Evolutionary conservation across 1,284 basidiomycete genomes (phyloP).

Genomic region (Ceratobasidium sp.): DNA sequence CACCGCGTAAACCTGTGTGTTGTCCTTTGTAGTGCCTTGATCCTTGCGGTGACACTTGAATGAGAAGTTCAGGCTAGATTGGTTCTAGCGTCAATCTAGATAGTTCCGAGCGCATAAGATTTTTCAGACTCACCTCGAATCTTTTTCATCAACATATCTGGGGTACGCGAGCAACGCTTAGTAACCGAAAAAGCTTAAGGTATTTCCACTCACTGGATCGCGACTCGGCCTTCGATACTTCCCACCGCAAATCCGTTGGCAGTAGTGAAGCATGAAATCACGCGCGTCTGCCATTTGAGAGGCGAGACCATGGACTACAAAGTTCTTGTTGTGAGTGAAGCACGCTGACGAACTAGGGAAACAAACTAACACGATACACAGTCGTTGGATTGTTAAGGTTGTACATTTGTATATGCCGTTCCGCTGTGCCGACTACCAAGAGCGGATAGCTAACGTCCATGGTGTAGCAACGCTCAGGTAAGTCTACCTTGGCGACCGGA

Average conservation of each 20-base stretch:
- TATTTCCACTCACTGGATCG: constrained; percentile 79
- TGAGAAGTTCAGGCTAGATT: constrained; percentile 81
- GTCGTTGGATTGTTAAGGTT: constrained; percentile 83
- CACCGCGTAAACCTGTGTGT: constrained; percentile 86
- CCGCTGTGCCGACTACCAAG: constrained; percentile 95
- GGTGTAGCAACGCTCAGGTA: constrained; percentile 90
- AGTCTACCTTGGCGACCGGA: constrained; percentile 79
- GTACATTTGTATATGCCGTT: constrained; percentile 87
- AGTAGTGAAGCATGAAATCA: constrained; percentile 84
- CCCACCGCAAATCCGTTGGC: constrained; percentile 89
- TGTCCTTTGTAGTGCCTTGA: constrained; percentile 66
- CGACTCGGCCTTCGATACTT: constrained; percentile 94
- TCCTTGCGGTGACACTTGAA: constrained; percentile 96
- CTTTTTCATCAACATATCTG: constrained; percentile 84
- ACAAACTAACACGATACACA: constrained; percentile 68
- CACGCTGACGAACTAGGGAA: not conserved
- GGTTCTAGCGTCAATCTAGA: constrained; percentile 4
- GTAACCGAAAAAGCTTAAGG: not conserved
- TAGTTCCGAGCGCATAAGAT: not conserved
- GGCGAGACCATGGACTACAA: constrained; percentile 78
- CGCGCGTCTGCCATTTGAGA: constrained; percentile 93
- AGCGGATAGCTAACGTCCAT: constrained; percentile 85
- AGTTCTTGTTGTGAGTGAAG: too few relatives aligned
- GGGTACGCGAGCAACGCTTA: not conserved
- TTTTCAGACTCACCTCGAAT: constrained; percentile 59